These are phyloP conservation scores for Leccinum sublutescens DNA, from an alignment of 768 basidiomycete genomes.

Conservation along the genomic window DNA sequence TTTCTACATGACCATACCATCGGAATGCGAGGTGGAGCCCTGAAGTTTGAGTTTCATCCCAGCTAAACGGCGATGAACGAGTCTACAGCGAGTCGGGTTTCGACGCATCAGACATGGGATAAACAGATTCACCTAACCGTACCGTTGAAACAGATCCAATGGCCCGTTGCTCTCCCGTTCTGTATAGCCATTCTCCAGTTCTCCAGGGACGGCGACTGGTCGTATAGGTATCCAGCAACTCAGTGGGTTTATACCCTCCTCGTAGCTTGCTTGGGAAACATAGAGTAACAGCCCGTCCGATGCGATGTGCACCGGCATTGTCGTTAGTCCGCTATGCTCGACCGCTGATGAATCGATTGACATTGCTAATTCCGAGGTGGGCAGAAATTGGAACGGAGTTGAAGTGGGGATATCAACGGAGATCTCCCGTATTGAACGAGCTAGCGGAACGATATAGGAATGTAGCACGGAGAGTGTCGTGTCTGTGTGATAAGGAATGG, in stretches of 20 bases:
- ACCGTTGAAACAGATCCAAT: constrained; percentile 35
- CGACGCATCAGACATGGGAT: constrained; percentile 1
- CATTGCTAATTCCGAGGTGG: constrained; percentile 40
- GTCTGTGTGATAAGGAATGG: constrained; percentile 69
- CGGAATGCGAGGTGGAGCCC: constrained; percentile 6
- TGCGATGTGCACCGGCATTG: constrained; percentile 37
- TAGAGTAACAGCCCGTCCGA: constrained; percentile 80
- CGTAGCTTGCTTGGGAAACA: constrained; percentile 75
- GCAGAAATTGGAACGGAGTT: constrained; percentile 14
- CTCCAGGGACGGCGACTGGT: constrained; percentile 11
- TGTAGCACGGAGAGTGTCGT: constrained; percentile 52
- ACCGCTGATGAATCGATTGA: constrained; percentile 42
- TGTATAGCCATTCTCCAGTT: constrained; percentile 4
- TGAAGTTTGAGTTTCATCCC: constrained; percentile 1
- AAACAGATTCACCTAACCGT: constrained; percentile 2
- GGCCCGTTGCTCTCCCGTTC: constrained; percentile 11
- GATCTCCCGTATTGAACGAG: constrained; percentile 49
- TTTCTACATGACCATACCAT: constrained; percentile 26
- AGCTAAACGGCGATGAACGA: constrained; percentile 25
- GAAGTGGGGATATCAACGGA: constrained; percentile 41
- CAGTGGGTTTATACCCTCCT: constrained; percentile 73
- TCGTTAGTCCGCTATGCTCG: constrained; percentile 12
- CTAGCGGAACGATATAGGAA: constrained; percentile 48
- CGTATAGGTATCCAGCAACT: constrained; percentile 73
- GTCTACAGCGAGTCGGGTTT: constrained; percentile 12